Evolutionary conservation across 202 grass and related monocot species (phyloP), one percentile per base, ranked within the genome.

Genomic region (Panicum hallii): DNA sequence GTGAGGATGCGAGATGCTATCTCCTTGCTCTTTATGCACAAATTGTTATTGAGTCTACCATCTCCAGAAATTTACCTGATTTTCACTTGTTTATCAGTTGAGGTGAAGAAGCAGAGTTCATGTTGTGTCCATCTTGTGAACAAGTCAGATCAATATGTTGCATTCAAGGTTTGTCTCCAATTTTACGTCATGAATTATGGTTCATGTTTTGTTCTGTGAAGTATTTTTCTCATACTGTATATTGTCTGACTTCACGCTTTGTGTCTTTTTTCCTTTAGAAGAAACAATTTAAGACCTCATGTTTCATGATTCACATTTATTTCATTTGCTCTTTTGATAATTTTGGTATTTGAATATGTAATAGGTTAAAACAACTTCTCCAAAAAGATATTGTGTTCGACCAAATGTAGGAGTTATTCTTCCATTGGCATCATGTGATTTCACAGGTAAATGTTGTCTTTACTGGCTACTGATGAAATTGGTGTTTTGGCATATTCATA

Each of bases 341-440:
- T 7, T 73, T 73, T 32, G 26, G 30, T 9, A 34, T 73, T 53
- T 73, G 46, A 52, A 73, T 52, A 19, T 52, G 13, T 19, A 52
- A 53, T 19, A 97, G 94, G 91, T 97, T 70, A 97, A 97, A 90
- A 97, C 94, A 82, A 97, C 91, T 80, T 94, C 87, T 62, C 94
- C 91, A 40, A 97, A 92, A 82, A 83, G 50, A 70, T 97, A 94
- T 63, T 92, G 94, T 94, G 94, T 97, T 62, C 88, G 87, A 63
- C 94, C 94, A 65, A 97, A 97, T 77, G 82, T 82, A 66, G 91
- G 94, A 80, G 88, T 94, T 76, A 92, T 98, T 81, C 87, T 88
- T 77, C 95, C 95, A 55, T 84, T 64, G 86, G 91, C 89, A 79
- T 90, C 89, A 82, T 85, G 77, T 86, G 83, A 75, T 74, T 95